Evolutionary conservation across 2,329 filamentous ascomycete genomes (phyloP), one percentile per base, ranked within the genome.

Genomic region (Colletotrichum liriopes): DNA sequence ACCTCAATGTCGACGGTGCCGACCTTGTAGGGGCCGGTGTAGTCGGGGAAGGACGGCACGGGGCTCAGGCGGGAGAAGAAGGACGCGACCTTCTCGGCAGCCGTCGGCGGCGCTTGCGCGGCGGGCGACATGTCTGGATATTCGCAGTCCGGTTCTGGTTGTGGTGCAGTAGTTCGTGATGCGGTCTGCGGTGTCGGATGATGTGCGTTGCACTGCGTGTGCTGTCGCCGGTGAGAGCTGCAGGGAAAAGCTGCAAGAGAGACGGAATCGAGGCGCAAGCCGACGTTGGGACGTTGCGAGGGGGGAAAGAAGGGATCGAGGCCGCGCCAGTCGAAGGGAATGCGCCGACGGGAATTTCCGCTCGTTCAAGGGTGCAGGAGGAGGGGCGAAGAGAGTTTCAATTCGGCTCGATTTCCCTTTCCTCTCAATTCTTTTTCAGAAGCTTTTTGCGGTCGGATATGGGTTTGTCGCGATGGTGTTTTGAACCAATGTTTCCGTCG

Each of bases 1-100:
- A 97, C 89, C 83, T 97, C 94, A 75, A 96, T 87, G 77, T 97
- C 94, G 75, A 94, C 86, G 2, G 92, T 94, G 74, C 94, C 94
- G 71, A 96, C 94, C 77, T 91, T 90, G 84, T 94, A 92, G 0
- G 93, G 92, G 0, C 94, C 94, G 1, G 92, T 91, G 79, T 95
- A 96, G 5, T 90, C 84, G 5, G 94, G 92, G 70, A 97, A 95
- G 1, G 86, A 81, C 1, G 94, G 94, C 5, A 94, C 84, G 0
- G 93, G 93, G 77, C 88, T 94, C 76, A 93, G 82, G 55, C 84
- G 84, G 18, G 87, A 86, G n/a, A 90, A 77, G 72, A 87, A 85
- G 12, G 84, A 81, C 56, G 83, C 81, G 77, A 88, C 81, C 76
- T 83, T 85, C 70, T 81, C 69, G 75, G 77, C 65, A 23, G 77